Evolutionary conservation across 495 filamentous ascomycete genomes (phyloP), one percentile per base, ranked within the genome.

Genomic region (Rostrohypoxylon terebratum): DNA sequence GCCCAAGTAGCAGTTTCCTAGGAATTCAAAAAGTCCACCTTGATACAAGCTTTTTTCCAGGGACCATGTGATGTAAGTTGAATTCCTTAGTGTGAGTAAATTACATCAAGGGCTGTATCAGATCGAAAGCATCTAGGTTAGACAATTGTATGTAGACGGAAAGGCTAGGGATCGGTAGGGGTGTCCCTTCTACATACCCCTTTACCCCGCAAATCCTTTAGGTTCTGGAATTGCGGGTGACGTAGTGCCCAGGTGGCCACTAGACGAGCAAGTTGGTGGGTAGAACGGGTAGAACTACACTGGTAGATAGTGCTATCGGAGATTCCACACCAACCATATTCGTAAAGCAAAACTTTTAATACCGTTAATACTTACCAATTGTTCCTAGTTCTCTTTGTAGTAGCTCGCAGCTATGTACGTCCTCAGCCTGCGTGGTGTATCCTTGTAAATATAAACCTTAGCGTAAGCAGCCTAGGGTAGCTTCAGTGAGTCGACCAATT

Each of bases 161-260:
- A 61, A 55, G 60, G 66, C 47, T 70, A 44, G 28, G 40, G 21
- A 40, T 45, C 21, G 55, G 67, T 63, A 70, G 60, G 66, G 55
- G 34, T 63, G 18, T 11, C 18, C 47, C 5, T 50, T 23, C 20
- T 55, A n/a, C n/a, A n/a, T n/a, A 45, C 62, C 67, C 72, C 57
- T 64, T 71, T 71, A 75, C 72, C 72, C 72, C 72, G 72, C 72
- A 71, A 75, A 64, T 68, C 59, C 20, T 51, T 54, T 20, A 16
- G 18, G 72, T 58, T 64, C 68, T 65, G 63, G 63, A 74, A 74
- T 55, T 66, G 54, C 34, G 36, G 63, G 68, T 75, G 72, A 75
- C 72, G 72, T 75, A 75, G 42, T 45, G 42, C 4, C 42, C 42
- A 45, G 71, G 42, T 45, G 42, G n/a, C 42, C n/a, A 45, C 42